These are phyloP conservation scores for Corynespora cassiicola DNA, from an alignment of 2,329 filamentous ascomycete species.

Conservation along the genomic window DNA sequence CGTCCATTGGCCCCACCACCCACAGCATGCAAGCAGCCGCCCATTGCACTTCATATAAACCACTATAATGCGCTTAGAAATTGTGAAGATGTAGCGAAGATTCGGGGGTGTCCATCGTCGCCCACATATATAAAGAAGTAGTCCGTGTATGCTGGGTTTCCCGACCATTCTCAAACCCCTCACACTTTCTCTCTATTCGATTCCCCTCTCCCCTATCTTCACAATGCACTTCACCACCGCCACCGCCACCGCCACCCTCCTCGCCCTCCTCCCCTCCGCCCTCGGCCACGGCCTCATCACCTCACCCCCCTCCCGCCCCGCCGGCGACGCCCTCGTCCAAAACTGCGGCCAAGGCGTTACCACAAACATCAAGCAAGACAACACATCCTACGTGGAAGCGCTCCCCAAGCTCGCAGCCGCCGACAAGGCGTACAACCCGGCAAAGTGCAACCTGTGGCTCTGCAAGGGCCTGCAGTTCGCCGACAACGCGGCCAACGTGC, in stretches of 20 bases:
- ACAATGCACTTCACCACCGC: constrained; percentile 23
- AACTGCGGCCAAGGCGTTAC: constrained; percentile 25
- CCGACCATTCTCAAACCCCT: no score
- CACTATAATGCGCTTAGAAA: no score
- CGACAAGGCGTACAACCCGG: constrained; percentile 54
- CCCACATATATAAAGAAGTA: no score
- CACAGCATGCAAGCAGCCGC: no score
- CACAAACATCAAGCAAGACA: constrained; percentile 24
- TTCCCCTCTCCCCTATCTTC: no score
- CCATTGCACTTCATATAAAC: no score
- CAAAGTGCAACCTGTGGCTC: constrained; percentile 57
- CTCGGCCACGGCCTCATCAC: constrained; percentile 31
- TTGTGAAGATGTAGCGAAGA: no score
- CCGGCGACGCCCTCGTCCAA: constrained; percentile 17
- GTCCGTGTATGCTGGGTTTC: no score
- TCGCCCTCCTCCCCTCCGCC: constrained; percentile 20
- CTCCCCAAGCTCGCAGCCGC: constrained; percentile 29
- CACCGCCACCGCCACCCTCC: constrained; percentile 11
- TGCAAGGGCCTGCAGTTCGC: constrained; percentile 65
- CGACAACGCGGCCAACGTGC: constrained; percentile 62
- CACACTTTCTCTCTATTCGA: no score
- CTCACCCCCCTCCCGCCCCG: constrained; percentile 24
- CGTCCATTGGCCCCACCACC: no score
- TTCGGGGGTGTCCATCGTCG: no score
- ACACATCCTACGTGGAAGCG: constrained; percentile 32